Evolutionary conservation across 2,329 filamentous ascomycete genomes (phyloP).

Genomic region (Akanthomyces muscarius): DNA sequence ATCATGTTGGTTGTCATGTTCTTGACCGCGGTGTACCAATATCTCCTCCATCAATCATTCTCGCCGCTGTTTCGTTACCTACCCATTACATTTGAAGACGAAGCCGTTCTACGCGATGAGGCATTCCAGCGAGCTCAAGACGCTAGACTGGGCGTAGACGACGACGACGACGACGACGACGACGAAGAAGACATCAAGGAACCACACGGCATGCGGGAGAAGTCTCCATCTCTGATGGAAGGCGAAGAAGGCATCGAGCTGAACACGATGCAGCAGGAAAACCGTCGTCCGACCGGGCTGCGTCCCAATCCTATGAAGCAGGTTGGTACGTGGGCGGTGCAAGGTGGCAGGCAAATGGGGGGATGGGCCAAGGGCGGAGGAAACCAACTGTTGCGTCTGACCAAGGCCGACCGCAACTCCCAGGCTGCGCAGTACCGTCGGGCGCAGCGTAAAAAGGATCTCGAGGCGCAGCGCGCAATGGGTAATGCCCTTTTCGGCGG

Average conservation of each 20-base stretch:
- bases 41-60: constrained; percentile 78
- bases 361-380: constrained; percentile 41
- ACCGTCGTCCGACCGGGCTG: constrained; percentile 25
- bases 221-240: constrained; percentile 28
- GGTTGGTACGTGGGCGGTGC: constrained; percentile 44
- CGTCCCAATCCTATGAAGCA: constrained; percentile 43
- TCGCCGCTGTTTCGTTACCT: constrained; percentile 81
- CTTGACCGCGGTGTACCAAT: constrained; percentile 73
- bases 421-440: constrained; percentile 46
- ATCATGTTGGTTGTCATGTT: constrained; percentile 74
- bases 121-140: constrained; percentile 80
- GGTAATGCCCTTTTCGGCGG: constrained; percentile 81
- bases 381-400: constrained; percentile 44
- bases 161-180: constrained; percentile 51
- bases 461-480: constrained; percentile 69
- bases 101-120: constrained; percentile 85
- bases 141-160: constrained; percentile 59
- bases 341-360: constrained; percentile 26
- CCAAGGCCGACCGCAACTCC: constrained; percentile 28
- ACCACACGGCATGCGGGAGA: constrained; percentile 27
- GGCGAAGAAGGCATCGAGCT: constrained; percentile 35
- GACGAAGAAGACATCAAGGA: constrained; percentile 38
- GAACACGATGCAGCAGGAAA: constrained; percentile 31
- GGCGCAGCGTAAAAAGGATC: constrained; percentile 52
- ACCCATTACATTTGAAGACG: constrained; percentile 92